Evolutionary conservation across 441 rosid genomes (phyloP).

Genomic region (Gossypium davidsonii): DNA sequence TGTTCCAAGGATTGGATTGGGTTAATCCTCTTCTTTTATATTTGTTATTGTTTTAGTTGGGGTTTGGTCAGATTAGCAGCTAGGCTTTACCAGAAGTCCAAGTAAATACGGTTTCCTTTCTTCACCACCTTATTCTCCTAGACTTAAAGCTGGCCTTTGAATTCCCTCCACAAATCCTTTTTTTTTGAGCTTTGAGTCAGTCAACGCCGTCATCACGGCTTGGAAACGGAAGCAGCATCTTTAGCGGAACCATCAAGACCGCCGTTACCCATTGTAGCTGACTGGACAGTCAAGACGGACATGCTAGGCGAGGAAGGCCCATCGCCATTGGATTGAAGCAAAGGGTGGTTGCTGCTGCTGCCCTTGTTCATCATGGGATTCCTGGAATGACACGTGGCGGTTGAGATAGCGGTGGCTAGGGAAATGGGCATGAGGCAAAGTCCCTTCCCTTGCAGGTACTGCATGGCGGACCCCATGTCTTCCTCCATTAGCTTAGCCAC

Average conservation of each 20-base stretch:
- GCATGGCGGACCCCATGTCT: conserved; percentile 98
- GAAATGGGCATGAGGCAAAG: conserved; percentile 96
- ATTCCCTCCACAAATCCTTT: not conserved
- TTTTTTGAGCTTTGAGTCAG: too few relatives aligned
- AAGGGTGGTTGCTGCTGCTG: not conserved
- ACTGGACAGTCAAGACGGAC: conserved; percentile 72
- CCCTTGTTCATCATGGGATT: conserved; percentile 19
- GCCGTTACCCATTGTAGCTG: conserved; percentile 42
- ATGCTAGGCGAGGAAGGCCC: conserved; percentile 62
- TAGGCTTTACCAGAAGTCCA: too few relatives aligned
- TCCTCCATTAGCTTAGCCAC: conserved; percentile 92
- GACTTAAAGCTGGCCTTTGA: not conserved
- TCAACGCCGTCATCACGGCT: too few relatives aligned
- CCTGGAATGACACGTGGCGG: conserved; percentile 55
- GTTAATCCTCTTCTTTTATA: too few relatives aligned
- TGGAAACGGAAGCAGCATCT: too few relatives aligned
- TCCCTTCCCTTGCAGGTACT: conserved; percentile 88
- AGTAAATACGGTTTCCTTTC: too few relatives aligned
- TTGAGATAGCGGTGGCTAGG: conserved; percentile 71
- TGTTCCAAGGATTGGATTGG: too few relatives aligned
- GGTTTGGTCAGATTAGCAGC: too few relatives aligned
- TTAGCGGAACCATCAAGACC: not conserved
- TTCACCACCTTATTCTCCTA: too few relatives aligned
- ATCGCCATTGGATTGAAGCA: conserved; percentile 37
- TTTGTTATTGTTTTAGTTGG: too few relatives aligned